These are phyloP conservation scores for Macrotyloma uniflorum DNA, from an alignment of 306 rosid genomes.

Conservation along the genomic window DNA sequence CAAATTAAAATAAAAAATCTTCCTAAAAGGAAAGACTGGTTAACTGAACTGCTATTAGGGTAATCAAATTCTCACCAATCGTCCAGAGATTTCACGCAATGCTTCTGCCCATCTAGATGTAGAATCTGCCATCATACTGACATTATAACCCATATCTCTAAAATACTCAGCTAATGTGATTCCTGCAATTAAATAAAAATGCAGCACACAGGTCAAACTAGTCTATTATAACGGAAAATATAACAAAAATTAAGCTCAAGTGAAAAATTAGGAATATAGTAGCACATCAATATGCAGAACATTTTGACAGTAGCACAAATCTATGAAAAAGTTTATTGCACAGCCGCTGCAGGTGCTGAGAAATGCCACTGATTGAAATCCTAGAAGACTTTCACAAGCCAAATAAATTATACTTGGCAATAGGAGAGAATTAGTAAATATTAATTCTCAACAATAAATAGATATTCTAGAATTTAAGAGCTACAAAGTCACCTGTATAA, in stretches of 20 bases:
- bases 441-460: neutral
- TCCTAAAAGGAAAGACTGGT: conserved; percentile 20
- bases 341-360: conserved; percentile 5
- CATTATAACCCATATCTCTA: conserved; percentile 99
- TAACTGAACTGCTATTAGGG: neutral
- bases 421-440: conserved; percentile 15
- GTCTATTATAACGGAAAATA: neutral
- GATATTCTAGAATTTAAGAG: neutral
- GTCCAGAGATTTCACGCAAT: conserved; percentile 98
- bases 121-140: conserved; percentile 99
- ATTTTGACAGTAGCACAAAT: conserved; percentile 18
- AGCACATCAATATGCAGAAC: neutral
- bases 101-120: conserved; percentile 99
- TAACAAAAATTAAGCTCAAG: conserved; percentile 23
- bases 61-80: conserved; percentile 71
- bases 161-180: conserved; percentile 97
- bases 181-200: conserved; percentile 58
- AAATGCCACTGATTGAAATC: conserved; percentile 22
- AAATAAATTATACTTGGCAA: conserved; percentile 10
- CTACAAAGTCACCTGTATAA: conserved; percentile 75
- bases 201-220: conserved; percentile 19
- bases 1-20: neutral
- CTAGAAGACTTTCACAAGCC: conserved; percentile 21
- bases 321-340: conserved; percentile 2
- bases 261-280: conserved; percentile 26